Conservation (phyloP, 768 basidiomycete genomes). For the Pulveroboletus ravenelii region DNA sequence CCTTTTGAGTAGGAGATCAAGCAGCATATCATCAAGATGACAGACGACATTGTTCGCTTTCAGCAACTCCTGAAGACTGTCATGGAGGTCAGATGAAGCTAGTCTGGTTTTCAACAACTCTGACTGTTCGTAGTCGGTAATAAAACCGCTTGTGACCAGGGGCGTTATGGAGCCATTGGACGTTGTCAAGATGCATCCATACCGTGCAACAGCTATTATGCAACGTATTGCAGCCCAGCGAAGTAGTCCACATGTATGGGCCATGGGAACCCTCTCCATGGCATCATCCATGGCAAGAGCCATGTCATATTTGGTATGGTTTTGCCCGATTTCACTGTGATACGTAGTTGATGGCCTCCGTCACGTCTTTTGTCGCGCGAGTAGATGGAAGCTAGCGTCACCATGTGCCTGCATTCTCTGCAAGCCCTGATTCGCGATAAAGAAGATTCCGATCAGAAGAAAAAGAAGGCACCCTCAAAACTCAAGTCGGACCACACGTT, state of each 20-base stretch:
- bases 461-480: constrained; percentile 38
- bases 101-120: background rate
- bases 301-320: constrained; percentile 80
- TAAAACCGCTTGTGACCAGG: constrained; percentile 32
- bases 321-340: background rate
- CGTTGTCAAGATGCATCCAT: constrained; percentile 65
- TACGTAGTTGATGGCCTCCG: background rate
- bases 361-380: background rate
- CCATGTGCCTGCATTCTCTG: constrained; percentile 70
- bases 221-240: constrained; percentile 35
- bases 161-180: constrained; percentile 51
- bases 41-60: constrained; percentile 57
- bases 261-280: constrained; percentile 46
- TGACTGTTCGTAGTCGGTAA: constrained; percentile 24
- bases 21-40: constrained; percentile 75
- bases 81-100: constrained; percentile 58
- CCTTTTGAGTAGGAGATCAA: constrained; percentile 52
- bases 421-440: constrained; percentile 44
- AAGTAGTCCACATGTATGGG: constrained; percentile 39
- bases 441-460: constrained; percentile 27
- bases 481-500: constrained; percentile 55
- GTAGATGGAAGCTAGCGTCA: constrained; percentile 78
- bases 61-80: constrained; percentile 62
- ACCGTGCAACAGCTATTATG: constrained; percentile 44
- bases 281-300: constrained; percentile 66